These are phyloP conservation scores for Cantharellus anzutake DNA, from an alignment of 768 basidiomycete species.

Conservation along the genomic window DNA sequence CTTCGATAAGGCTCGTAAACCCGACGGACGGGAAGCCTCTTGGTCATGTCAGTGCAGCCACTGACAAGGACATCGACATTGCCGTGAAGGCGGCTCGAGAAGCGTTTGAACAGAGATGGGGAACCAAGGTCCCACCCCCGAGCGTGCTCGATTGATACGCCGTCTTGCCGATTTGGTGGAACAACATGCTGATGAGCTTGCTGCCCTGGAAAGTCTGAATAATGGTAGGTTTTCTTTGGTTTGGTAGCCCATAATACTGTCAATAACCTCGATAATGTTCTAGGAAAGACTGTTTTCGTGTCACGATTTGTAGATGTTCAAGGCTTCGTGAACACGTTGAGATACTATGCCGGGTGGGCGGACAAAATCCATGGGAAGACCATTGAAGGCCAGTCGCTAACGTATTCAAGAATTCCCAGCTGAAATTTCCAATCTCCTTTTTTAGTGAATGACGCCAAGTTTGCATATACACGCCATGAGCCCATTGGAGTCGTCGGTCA, in stretches of 20 bases:
- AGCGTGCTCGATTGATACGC: constrained; percentile 34
- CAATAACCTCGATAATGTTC: neutral
- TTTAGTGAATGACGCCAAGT: constrained; percentile 23
- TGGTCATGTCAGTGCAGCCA: neutral
- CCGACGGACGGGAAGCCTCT: constrained; percentile 15
- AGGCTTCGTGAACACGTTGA: constrained; percentile 9
- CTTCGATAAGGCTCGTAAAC: neutral
- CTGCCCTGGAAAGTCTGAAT: constrained; percentile 55
- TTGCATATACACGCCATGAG: constrained; percentile 50
- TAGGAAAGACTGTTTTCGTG: constrained; percentile 34
- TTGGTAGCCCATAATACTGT: neutral
- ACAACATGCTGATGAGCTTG: constrained; percentile 36
- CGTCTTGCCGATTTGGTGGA: constrained; percentile 50
- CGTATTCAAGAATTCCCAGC: neutral
- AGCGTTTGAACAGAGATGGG: constrained; percentile 49
- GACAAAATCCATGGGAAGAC: constrained; percentile 67
- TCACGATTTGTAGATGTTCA: constrained; percentile 16
- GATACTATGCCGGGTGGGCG: constrained; percentile 71
- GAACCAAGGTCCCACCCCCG: constrained; percentile 34
- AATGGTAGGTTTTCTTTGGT: constrained; percentile 18
- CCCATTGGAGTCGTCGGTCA: constrained; percentile 22
- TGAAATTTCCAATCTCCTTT: neutral
- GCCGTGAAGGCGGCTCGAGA: constrained; percentile 51
- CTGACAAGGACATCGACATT: constrained; percentile 38
- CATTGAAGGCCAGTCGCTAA: constrained; percentile 26